A percentile compares a stretch with the other conserved stretches of the same genome.
These are phyloP conservation scores for Yamadazyma dendronema DNA, from an alignment of 1,139 yeast genomes.

Conservation along the genomic window DNA sequence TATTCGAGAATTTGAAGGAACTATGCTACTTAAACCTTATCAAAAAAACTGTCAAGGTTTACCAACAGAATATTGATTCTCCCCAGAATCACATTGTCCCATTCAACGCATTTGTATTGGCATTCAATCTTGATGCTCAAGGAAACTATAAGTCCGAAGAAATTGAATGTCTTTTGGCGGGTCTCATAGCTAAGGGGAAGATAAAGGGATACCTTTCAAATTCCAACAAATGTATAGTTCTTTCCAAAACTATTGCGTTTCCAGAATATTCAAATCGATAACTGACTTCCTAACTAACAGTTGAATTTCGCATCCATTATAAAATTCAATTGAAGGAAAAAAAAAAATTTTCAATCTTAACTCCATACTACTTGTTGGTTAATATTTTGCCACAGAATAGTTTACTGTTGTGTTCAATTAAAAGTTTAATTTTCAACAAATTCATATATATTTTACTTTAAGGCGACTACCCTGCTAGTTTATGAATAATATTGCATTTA, in stretches of 20 bases:
- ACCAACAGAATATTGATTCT: conserved; percentile 23
- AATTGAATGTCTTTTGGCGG: conserved; percentile 72
- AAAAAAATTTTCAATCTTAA: neutral
- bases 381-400: too few species aligned
- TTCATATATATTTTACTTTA: too few species aligned
- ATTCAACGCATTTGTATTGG: conserved; percentile 45
- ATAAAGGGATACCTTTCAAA: conserved; percentile 87
- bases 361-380: neutral
- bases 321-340: too few species aligned
- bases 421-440: too few species aligned
- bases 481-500: conserved; percentile 9
- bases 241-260: conserved; percentile 75
- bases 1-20: conserved; percentile 53
- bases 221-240: conserved; percentile 66
- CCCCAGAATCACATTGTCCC: conserved; percentile 40
- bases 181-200: conserved; percentile 57
- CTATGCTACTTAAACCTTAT: conserved; percentile 55
- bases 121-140: conserved; percentile 39
- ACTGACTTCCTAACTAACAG: neutral
- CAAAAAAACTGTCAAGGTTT: conserved; percentile 42
- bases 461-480: conserved; percentile 1
- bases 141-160: conserved; percentile 35
- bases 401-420: too few species aligned
- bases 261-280: conserved; percentile 31
- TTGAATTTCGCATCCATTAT: neutral